These are phyloP conservation scores for Waltergamsia citrina DNA, from an alignment of 2,329 filamentous ascomycete species.

Conservation along the genomic window DNA sequence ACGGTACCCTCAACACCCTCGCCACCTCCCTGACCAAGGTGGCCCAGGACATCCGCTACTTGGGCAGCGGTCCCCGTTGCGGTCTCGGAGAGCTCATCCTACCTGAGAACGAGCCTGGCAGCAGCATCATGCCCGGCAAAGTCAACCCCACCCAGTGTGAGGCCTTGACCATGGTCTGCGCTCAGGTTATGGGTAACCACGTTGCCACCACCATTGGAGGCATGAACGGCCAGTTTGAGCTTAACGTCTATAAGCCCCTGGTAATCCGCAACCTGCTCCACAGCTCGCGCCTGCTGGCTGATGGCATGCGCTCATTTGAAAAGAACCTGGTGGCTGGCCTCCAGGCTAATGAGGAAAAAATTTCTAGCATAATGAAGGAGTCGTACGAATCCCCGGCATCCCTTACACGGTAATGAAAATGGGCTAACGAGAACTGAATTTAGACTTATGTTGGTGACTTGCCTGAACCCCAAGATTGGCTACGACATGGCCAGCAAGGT, in stretches of 20 bases:
- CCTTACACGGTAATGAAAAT: not conserved
- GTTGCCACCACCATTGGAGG: constrained; percentile 87
- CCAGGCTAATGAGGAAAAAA: constrained; percentile 89
- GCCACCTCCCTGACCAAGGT: constrained; percentile 93
- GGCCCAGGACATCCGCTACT: constrained; percentile 94
- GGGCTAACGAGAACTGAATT: not conserved
- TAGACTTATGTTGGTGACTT: constrained; percentile 96
- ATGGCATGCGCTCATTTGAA: constrained; percentile 93
- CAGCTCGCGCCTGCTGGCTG: constrained; percentile 77
- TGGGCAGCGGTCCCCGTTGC: constrained; percentile 90
- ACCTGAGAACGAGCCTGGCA: constrained; percentile 96
- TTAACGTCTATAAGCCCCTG: constrained; percentile 98
- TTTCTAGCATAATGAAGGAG: constrained; percentile 83
- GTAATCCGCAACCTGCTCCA: constrained; percentile 93
- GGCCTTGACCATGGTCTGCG: constrained; percentile 93
- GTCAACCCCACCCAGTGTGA: constrained; percentile 99
- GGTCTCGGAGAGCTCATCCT: constrained; percentile 88
- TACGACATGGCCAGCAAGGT: constrained; percentile 97
- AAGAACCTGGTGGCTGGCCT: constrained; percentile 84
- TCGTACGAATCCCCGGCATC: constrained; percentile 46
- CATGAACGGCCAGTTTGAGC: constrained; percentile 96
- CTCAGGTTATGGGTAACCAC: constrained; percentile 97
- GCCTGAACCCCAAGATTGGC: constrained; percentile 93
- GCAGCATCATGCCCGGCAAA: constrained; percentile 98
- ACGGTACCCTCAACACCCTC: constrained; percentile 87